phyloP scores from a whole-genome alignment of 2,329 filamentous ascomycete genomes.

The Alternaria alternata region DNA sequence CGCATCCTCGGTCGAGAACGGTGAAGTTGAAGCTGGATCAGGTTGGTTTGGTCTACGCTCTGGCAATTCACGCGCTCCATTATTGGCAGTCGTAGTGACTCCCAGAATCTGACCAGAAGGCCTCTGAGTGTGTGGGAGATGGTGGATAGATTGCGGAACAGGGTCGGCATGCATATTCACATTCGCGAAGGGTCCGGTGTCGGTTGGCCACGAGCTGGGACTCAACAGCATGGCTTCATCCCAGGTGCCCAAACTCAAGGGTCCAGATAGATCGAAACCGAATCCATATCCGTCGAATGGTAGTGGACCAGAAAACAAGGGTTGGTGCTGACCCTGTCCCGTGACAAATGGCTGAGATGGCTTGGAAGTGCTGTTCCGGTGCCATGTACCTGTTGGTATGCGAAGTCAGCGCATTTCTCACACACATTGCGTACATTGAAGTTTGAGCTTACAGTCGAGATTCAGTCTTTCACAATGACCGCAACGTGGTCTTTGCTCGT shows the following conservation, averaged over 20 bases:
- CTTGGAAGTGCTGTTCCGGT: conserved; percentile 34
- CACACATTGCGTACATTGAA: not conserved
- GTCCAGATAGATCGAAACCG: conserved; percentile 40
- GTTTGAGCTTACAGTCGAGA: conserved; percentile 53
- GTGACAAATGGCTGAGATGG: conserved; percentile 29
- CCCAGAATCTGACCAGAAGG: conserved; percentile 20
- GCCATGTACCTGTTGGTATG: conserved; percentile 51
- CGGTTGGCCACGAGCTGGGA: conserved; percentile 42
- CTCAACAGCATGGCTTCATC: conserved; percentile 44
- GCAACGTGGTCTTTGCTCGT: conserved; percentile 62
- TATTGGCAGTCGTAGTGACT: conserved; percentile 13
- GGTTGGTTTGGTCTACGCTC: conserved; percentile 24
- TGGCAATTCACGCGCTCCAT: conserved; percentile 22
- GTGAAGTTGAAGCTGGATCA: conserved; percentile 38
- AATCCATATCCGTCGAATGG: conserved; percentile 31
- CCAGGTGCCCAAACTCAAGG: conserved; percentile 39
- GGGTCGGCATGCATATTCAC: conserved; percentile 23
- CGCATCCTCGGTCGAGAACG: conserved; percentile 40
- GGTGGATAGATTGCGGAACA: conserved; percentile 33
- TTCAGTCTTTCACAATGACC: conserved; percentile 63
- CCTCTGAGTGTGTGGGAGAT: conserved; percentile 25
- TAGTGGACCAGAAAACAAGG: conserved; percentile 21
- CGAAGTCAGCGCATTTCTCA: not conserved
- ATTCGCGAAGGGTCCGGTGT: conserved; percentile 20
- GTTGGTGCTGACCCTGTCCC: conserved; percentile 18